These are phyloP conservation scores for Marchantia paleacea DNA, from an alignment of 225 moss, liverwort and hornwort species.

Conservation along the genomic window DNA sequence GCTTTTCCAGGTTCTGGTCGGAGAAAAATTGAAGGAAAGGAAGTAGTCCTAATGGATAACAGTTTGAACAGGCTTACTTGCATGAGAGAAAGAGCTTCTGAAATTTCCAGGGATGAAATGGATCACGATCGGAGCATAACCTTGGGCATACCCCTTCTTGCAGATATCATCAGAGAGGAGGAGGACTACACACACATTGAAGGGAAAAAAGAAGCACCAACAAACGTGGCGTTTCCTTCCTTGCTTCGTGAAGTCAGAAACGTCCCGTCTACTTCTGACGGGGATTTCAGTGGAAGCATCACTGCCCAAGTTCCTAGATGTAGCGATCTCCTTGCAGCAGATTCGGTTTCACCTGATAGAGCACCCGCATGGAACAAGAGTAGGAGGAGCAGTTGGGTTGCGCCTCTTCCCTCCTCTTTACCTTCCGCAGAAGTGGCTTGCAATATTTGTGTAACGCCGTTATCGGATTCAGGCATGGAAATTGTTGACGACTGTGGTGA, in stretches of 20 bases:
- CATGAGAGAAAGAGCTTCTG: too few relatives aligned
- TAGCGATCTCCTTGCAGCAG: constrained; percentile 20
- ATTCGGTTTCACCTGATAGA: constrained; percentile 1
- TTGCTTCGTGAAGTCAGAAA: not conserved
- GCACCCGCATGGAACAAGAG: constrained; percentile 12
- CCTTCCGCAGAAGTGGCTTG: constrained; percentile 3
- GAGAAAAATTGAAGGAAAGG: not conserved
- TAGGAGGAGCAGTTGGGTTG: constrained; percentile 16
- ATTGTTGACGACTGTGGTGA: constrained; percentile 14
- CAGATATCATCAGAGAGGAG: constrained; percentile 15
- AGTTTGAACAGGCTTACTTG: not conserved
- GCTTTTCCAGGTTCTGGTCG: not conserved
- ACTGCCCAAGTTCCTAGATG: constrained; percentile 22
- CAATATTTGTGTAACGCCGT: not conserved
- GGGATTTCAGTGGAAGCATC: not conserved
- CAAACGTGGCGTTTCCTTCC: not conserved
- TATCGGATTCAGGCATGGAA: constrained; percentile 24
- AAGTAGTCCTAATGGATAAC: not conserved
- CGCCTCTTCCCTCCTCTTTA: constrained; percentile 16
- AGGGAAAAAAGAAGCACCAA: not conserved
- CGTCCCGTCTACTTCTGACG: not conserved
- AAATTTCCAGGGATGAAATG: not conserved
- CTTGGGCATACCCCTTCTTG: constrained; percentile 11
- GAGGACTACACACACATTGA: not conserved
- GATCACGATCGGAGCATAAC: constrained; percentile 20